A percentile compares a stretch with the other conserved stretches of the same genome.
Conservation (phyloP, 2,329 filamentous ascomycete genomes). For the Bipolaris bicolor region DNA sequence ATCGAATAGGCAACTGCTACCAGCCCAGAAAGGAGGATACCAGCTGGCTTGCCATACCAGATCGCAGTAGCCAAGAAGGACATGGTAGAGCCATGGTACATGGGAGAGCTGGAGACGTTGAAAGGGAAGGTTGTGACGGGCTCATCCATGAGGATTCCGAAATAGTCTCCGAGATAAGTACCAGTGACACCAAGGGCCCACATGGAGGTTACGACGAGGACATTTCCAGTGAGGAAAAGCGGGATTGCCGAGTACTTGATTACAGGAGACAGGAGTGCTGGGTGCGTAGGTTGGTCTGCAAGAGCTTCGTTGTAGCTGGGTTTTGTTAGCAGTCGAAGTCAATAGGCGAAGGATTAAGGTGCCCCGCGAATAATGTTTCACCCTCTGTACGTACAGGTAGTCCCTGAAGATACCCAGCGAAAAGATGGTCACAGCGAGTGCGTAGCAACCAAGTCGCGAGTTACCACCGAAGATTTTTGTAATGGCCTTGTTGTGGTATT, state of each 20-base stretch:
- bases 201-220: conserved; percentile 86
- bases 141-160: conserved; percentile 94
- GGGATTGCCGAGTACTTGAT: conserved; percentile 70
- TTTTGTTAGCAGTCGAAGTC: conserved; percentile 4
- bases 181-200: conserved; percentile 92
- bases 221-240: conserved; percentile 77
- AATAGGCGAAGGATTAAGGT: not conserved
- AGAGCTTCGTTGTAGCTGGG: conserved; percentile 84
- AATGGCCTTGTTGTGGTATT: conserved; percentile 89
- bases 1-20: conserved; percentile 81
- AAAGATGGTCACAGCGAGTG: conserved; percentile 88
- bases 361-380: not conserved
- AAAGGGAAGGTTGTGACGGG: conserved; percentile 97
- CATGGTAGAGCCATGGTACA: conserved; percentile 95
- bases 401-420: conserved; percentile 88
- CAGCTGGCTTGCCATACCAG: conserved; percentile 85
- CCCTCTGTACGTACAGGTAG: conserved; percentile 47
- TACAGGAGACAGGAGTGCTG: conserved; percentile 67
- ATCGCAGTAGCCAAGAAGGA: conserved; percentile 89
- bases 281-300: conserved; percentile 74
- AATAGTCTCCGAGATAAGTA: conserved; percentile 97
- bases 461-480: conserved; percentile 85
- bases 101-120: conserved; percentile 86
- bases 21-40: conserved; percentile 74
- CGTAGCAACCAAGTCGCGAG: conserved; percentile 83